A percentile compares a stretch with the other conserved stretches of the same genome.
Conservation (phyloP, 495 filamentous ascomycete genomes). For the Trichocladium uniseriatum region DNA sequence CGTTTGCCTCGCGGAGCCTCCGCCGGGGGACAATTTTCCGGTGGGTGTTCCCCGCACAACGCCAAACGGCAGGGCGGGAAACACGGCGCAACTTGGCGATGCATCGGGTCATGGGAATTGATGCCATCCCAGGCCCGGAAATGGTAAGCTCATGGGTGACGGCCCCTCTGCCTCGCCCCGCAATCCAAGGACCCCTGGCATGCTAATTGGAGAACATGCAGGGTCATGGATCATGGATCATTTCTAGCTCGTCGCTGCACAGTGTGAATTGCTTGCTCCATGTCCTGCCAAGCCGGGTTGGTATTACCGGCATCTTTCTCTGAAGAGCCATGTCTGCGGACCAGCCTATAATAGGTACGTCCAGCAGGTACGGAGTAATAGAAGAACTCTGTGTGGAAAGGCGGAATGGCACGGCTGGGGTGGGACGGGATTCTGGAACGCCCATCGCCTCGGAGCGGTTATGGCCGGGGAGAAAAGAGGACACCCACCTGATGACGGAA, state of each 20-base stretch:
- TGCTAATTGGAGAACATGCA: constrained; percentile 2
- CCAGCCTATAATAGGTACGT: background rate
- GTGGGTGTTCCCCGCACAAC: too few species aligned
- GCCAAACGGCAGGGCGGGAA: too few species aligned
- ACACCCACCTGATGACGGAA: too few species aligned
- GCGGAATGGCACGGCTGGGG: too few species aligned
- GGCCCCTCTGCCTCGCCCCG: constrained; percentile 4
- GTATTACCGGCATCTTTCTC: constrained; percentile 8
- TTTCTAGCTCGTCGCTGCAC: background rate
- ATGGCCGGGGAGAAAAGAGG: too few species aligned
- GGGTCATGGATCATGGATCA: constrained; percentile 12
- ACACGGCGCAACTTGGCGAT: background rate
- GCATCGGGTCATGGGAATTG: background rate
- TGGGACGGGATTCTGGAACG: too few species aligned
- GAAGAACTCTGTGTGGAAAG: too few species aligned
- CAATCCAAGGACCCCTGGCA: constrained; percentile 8
- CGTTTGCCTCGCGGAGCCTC: too few species aligned
- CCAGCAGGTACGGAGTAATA: constrained; percentile 18
- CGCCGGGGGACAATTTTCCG: too few species aligned
- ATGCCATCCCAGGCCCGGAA: background rate
- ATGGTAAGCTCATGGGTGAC: background rate
- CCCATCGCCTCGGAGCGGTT: too few species aligned
- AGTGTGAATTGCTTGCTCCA: background rate
- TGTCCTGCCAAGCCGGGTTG: constrained; percentile 14
- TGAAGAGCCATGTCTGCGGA: constrained; percentile 6